A percentile compares a stretch with the other conserved stretches of the same genome.
Conservation (phyloP, 129 eudicot genomes). For the Artemisia tridentata region DNA sequence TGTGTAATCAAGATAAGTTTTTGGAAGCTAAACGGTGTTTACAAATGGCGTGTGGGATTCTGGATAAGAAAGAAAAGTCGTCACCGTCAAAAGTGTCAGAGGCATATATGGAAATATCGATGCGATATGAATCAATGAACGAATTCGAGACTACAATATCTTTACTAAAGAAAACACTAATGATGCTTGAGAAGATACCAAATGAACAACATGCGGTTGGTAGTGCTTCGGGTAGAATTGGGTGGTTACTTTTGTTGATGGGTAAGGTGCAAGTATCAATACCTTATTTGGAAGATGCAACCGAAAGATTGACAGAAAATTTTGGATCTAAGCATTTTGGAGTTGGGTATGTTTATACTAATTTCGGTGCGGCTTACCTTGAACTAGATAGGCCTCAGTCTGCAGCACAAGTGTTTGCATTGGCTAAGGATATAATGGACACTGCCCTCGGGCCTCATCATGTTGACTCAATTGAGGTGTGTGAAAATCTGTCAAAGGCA, state of each 20-base stretch:
- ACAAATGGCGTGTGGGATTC: conserved; percentile 65
- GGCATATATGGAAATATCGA: conserved; percentile 78
- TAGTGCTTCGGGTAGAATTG: conserved; percentile 80
- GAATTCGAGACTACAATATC: conserved; percentile 82
- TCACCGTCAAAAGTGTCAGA: conserved; percentile 61
- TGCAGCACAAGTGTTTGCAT: conserved; percentile 87
- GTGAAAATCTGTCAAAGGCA: conserved; percentile 91
- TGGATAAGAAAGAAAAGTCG: conserved; percentile 48
- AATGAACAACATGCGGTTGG: conserved; percentile 84
- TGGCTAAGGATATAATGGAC: conserved; percentile 92
- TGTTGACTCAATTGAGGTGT: conserved; percentile 74
- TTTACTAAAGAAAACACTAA: conserved; percentile 63
- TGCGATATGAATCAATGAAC: conserved; percentile 78
- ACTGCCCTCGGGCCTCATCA: conserved; percentile 85
- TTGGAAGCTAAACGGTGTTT: conserved; percentile 69
- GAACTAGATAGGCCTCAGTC: conserved; percentile 87
- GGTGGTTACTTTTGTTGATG: conserved; percentile 77
- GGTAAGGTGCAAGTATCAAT: conserved; percentile 71
- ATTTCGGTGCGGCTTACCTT: conserved; percentile 84
- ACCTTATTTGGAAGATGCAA: conserved; percentile 87
- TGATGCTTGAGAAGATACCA: conserved; percentile 75
- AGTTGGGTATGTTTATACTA: conserved; percentile 79
- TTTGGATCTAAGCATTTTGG: conserved; percentile 89
- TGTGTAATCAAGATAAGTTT: conserved; percentile 67
- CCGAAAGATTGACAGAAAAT: conserved; percentile 75